Percentiles rank a stretch among this genome's conserved stretches.
Conservation (phyloP, 768 basidiomycete genomes). For the Auricularia sp. region DNA sequence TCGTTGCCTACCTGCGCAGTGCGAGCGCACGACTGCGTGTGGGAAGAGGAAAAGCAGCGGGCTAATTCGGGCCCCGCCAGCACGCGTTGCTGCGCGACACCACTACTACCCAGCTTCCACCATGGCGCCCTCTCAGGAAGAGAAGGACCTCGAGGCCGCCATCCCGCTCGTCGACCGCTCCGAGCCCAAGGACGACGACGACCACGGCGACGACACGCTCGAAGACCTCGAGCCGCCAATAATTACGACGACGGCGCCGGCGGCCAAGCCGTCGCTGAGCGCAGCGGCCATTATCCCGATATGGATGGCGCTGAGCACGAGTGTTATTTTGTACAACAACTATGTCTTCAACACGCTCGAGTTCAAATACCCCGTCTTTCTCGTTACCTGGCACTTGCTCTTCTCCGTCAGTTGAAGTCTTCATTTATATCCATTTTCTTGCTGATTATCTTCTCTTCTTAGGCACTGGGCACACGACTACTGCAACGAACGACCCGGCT, state of each 20-base stretch:
- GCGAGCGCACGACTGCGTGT: too few species aligned
- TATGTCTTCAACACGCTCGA: slow-evolving; percentile 71
- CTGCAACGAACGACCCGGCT: slow-evolving; percentile 73
- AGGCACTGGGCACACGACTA: slow-evolving; percentile 79
- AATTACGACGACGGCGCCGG: slow-evolving; percentile 1
- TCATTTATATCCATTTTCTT: slow-evolving; percentile 9
- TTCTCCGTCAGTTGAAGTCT: slow-evolving; percentile 46
- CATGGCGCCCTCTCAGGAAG: background rate
- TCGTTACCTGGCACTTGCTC: slow-evolving; percentile 77
- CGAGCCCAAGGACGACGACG: slow-evolving; percentile 1
- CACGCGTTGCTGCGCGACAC: background rate
- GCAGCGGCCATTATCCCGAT: slow-evolving; percentile 72
- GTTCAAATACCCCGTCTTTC: slow-evolving; percentile 87
- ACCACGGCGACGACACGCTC: slow-evolving; percentile 7
- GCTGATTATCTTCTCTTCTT: background rate
- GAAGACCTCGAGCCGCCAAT: background rate
- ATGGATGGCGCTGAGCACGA: slow-evolving; percentile 84
- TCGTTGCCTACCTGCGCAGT: too few species aligned
- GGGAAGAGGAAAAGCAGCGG: too few species aligned
- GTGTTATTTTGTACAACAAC: slow-evolving; percentile 96
- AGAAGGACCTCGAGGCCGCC: slow-evolving; percentile 11
- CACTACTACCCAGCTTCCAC: background rate
- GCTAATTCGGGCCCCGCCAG: background rate
- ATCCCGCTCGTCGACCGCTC: slow-evolving; percentile 7
- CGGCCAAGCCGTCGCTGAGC: slow-evolving; percentile 29